A percentile compares a stretch with the other conserved stretches of the same genome.
Evolutionary conservation across 139 green algal genomes (phyloP).

Genomic region (Chlamydomonas sphaeroides): DNA sequence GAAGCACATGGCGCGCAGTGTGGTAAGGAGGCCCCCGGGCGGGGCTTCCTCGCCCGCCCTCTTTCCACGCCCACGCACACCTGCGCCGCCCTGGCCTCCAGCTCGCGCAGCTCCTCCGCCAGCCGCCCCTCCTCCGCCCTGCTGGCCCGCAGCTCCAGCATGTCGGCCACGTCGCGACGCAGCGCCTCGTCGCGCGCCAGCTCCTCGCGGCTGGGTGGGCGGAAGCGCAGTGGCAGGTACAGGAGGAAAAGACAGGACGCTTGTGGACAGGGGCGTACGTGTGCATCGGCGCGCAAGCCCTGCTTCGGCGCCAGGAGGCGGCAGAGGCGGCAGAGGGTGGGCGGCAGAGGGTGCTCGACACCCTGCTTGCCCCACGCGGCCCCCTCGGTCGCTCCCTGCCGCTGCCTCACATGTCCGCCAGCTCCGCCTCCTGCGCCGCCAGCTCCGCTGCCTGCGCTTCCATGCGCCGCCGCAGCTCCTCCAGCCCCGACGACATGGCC

Average conservation of each 20-base stretch:
- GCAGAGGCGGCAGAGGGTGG: too few relatives aligned
- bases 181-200: background rate
- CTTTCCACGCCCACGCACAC: background rate
- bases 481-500: background rate
- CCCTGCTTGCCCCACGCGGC: background rate
- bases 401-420: background rate
- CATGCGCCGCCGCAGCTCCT: conserved; percentile 26
- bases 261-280: too few relatives aligned
- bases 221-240: background rate
- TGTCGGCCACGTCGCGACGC: conserved; percentile 22
- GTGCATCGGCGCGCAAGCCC: too few relatives aligned
- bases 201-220: background rate
- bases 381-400: background rate
- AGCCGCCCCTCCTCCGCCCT: conserved; percentile 18
- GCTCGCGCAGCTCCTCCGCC: conserved; percentile 1
- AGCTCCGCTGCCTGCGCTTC: conserved; percentile 23
- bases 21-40: too few relatives aligned
- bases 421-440: conserved; percentile 5
- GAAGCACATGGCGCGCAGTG: too few relatives aligned
- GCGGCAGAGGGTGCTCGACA: too few relatives aligned
- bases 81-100: conserved; percentile 32
- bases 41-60: too few relatives aligned
- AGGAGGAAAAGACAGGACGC: background rate
- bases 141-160: conserved; percentile 41
- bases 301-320: too few relatives aligned